Percentiles rank a stretch among this genome's conserved stretches.
Evolutionary conservation across 2,329 filamentous ascomycete genomes (phyloP).

Genomic region (Beauveria sp.): DNA sequence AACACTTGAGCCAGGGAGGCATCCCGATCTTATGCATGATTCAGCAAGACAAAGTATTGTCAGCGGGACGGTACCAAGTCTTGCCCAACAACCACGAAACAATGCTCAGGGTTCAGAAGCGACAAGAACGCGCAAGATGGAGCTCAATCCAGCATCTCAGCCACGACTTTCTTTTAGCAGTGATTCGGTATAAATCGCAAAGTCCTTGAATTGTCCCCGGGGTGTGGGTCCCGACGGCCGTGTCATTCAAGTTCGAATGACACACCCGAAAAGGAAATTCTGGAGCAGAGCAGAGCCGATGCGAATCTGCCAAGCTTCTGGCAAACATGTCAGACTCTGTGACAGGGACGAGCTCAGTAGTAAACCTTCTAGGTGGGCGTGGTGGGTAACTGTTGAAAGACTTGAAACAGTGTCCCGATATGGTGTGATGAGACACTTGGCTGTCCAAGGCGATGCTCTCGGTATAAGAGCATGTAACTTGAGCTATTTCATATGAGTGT

Average conservation of each 20-base stretch:
- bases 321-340: not conserved
- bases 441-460: not conserved
- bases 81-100: not conserved
- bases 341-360: not conserved
- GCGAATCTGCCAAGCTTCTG: not conserved
- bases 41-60: too few species aligned
- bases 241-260: not conserved
- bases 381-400: not conserved
- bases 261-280: constrained; percentile 3
- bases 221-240: not conserved
- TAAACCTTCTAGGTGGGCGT: not conserved
- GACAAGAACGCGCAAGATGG: not conserved
- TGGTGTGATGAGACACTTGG: not conserved
- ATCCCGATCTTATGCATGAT: too few species aligned
- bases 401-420: not conserved
- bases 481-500: not conserved
- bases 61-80: not conserved
- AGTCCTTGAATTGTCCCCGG: not conserved
- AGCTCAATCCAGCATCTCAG: not conserved
- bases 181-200: too few species aligned
- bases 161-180: not conserved
- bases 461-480: not conserved
- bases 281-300: not conserved
- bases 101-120: not conserved
- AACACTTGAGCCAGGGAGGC: too few species aligned